These are phyloP conservation scores for Pythium rishiriense DNA, from an alignment of 352 stramenopile genomes.

Conservation along the genomic window DNA sequence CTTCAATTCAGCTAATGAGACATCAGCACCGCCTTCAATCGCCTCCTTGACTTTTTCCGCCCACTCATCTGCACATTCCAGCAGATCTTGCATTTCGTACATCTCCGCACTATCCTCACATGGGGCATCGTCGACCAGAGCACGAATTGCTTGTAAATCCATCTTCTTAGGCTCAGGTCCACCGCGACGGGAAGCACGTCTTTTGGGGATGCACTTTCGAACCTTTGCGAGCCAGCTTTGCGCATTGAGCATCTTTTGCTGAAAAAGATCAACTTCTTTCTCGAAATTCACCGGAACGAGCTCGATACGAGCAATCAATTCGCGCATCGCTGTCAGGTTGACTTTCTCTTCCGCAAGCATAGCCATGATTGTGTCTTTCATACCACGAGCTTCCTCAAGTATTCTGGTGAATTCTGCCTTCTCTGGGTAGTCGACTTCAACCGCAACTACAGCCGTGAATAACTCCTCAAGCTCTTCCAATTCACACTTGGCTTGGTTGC, in stretches of 20 bases:
- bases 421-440: slow-evolving; percentile 66
- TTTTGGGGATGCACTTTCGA: slow-evolving; percentile 86
- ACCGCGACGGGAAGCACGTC: slow-evolving; percentile 56
- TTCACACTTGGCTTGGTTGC: slow-evolving; percentile 63
- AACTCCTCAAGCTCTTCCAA: slow-evolving; percentile 58
- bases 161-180: slow-evolving; percentile 73
- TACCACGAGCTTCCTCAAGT: slow-evolving; percentile 58
- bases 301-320: slow-evolving; percentile 79
- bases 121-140: slow-evolving; percentile 82
- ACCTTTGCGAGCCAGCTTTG: slow-evolving; percentile 86
- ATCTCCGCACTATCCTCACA: slow-evolving; percentile 85
- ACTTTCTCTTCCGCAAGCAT: slow-evolving; percentile 85
- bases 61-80: slow-evolving; percentile 86
- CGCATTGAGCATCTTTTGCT: slow-evolving; percentile 83
- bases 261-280: slow-evolving; percentile 72
- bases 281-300: slow-evolving; percentile 88
- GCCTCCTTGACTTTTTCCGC: slow-evolving; percentile 72
- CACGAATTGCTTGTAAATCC: slow-evolving; percentile 76
- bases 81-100: slow-evolving; percentile 90
- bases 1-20: slow-evolving; percentile 69
- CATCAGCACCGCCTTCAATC: slow-evolving; percentile 73
- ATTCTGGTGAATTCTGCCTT: slow-evolving; percentile 45
- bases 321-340: slow-evolving; percentile 75
- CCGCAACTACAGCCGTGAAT: slow-evolving; percentile 39
- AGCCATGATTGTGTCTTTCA: slow-evolving; percentile 60